phyloP scores from a whole-genome alignment of 192 early-diverging fungal genomes.

The Podila clonocystis region DNA sequence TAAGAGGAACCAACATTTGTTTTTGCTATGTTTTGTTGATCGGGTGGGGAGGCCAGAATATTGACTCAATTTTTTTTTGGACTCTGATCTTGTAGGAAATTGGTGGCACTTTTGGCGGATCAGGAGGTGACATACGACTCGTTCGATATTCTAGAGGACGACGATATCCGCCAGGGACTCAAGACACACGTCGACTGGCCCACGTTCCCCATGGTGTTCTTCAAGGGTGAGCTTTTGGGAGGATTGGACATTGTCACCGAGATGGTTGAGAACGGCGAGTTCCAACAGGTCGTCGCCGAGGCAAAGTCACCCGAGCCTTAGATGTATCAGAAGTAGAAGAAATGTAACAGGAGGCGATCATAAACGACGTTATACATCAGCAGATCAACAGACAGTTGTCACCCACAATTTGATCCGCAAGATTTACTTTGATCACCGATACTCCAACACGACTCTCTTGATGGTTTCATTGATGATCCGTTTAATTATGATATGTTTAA shows the following conservation, averaged over 20 bases:
- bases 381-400: too few species aligned
- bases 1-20: not conserved
- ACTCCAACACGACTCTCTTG: too few species aligned
- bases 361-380: too few species aligned
- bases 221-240: slow-evolving; percentile 91
- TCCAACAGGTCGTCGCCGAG: slow-evolving; percentile 68
- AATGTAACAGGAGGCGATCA: not conserved
- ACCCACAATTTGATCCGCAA: too few species aligned
- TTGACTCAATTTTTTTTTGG: not conserved
- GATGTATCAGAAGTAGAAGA: not conserved
- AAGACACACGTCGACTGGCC: slow-evolving; percentile 96
- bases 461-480: too few species aligned
- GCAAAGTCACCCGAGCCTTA: slow-evolving; percentile 29
- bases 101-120: slow-evolving; percentile 81
- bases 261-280: slow-evolving; percentile 83
- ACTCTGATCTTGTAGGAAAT: slow-evolving; percentile 55
- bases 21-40: not conserved
- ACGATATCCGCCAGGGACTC: slow-evolving; percentile 90
- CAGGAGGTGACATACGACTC: slow-evolving; percentile 81
- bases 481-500: too few species aligned
- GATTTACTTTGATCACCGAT: too few species aligned
- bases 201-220: slow-evolving; percentile 94
- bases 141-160: slow-evolving; percentile 94
- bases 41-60: too few species aligned
- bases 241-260: slow-evolving; percentile 96